Conservation (phyloP, 1,284 basidiomycete genomes). For the Filobasidium uniguttulatum region DNA sequence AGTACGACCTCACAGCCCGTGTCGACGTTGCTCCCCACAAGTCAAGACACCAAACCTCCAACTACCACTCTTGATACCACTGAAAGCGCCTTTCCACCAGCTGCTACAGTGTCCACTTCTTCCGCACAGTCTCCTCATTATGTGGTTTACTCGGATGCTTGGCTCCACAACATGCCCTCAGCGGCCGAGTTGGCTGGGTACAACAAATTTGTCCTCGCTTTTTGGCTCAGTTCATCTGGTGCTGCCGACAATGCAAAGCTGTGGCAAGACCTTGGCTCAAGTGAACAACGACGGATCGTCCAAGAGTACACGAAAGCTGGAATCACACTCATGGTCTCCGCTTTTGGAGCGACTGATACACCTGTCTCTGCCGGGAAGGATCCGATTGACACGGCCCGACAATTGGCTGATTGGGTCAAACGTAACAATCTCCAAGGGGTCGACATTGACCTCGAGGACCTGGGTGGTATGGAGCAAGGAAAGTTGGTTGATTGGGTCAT, state of each 20-base stretch:
- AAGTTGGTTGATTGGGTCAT: constrained; percentile 28
- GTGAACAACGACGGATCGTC: constrained; percentile 26
- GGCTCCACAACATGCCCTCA: constrained; percentile 22
- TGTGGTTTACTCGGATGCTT: constrained; percentile 16
- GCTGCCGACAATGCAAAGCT: constrained; percentile 23
- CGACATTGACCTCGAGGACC: constrained; percentile 42
- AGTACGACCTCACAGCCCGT: neutral
- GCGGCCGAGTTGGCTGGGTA: constrained; percentile 22
- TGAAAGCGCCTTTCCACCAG: neutral
- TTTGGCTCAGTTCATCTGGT: constrained; percentile 35
- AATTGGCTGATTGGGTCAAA: constrained; percentile 34
- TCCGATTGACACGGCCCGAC: constrained; percentile 27
- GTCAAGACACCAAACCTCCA: neutral
- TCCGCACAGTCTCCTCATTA: constrained; percentile 2
- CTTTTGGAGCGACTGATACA: constrained; percentile 38
- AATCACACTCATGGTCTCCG: constrained; percentile 39
- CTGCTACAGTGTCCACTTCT: neutral
- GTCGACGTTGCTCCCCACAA: neutral
- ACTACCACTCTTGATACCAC: neutral
- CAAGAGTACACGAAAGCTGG: constrained; percentile 36
- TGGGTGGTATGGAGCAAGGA: constrained; percentile 27
- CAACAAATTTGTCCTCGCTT: constrained; percentile 40
- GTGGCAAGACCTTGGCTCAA: constrained; percentile 26
- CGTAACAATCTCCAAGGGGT: constrained; percentile 40
- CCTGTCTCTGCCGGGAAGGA: constrained; percentile 35